These are phyloP conservation scores for Magnusiomyces paraingens DNA, from an alignment of 1,139 yeast genomes.

Conservation along the genomic window DNA sequence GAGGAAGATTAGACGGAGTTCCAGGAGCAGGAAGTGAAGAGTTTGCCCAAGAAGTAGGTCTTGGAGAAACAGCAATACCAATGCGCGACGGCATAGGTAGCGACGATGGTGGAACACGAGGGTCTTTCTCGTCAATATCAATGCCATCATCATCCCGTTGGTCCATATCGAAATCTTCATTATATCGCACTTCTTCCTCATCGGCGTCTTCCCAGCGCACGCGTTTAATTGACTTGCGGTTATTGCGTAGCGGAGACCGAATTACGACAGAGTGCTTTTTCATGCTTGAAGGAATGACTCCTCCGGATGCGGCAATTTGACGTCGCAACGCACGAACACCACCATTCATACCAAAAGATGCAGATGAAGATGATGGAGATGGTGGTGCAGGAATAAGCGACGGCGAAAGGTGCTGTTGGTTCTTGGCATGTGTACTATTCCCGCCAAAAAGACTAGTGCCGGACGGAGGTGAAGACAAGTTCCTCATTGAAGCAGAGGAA, in stretches of 20 bases:
- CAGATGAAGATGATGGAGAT: neutral
- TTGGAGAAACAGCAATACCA: neutral
- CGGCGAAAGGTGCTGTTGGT: no score
- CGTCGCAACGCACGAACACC: neutral
- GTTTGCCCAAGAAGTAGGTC: neutral
- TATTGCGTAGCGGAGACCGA: constrained; percentile 20
- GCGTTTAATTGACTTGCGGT: constrained; percentile 23
- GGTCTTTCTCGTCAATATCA: neutral
- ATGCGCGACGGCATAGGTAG: neutral
- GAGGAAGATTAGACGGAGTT: neutral
- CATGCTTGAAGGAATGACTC: neutral
- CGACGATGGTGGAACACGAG: neutral
- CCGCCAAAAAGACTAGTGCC: no score
- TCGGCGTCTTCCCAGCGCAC: constrained; percentile 28
- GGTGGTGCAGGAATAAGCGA: neutral
- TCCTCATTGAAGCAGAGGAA: no score
- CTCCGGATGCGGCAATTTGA: neutral
- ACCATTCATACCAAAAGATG: neutral
- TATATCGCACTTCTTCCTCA: neutral
- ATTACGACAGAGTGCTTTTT: constrained; percentile 13
- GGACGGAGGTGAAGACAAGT: no score
- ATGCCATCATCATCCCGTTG: neutral
- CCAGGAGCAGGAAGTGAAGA: neutral
- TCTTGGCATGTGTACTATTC: no score
- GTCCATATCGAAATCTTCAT: neutral